Conservation (phyloP, 306 rosid genomes). For the Prosopis cineraria region DNA sequence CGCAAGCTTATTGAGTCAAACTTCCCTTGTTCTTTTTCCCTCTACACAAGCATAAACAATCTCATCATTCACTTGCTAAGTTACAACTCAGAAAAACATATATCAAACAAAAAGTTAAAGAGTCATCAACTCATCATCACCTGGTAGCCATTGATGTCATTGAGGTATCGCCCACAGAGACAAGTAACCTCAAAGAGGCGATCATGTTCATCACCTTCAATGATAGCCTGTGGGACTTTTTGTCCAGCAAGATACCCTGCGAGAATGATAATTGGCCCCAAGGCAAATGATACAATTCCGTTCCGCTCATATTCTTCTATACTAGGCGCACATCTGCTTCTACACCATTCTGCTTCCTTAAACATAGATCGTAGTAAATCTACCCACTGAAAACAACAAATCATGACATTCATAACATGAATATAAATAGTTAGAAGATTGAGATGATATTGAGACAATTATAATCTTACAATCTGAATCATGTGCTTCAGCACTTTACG, state of each 20-base stretch:
- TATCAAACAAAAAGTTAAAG: no score
- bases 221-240: background rate
- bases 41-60: background rate
- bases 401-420: no score
- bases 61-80: background rate
- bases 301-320: constrained; percentile 54
- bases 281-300: constrained; percentile 9
- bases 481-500: constrained; percentile 36
- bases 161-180: background rate
- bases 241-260: background rate
- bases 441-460: no score
- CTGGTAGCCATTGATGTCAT: background rate
- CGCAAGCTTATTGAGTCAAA: background rate
- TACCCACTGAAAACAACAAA: constrained; percentile 46
- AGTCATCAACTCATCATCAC: no score
- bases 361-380: constrained; percentile 48
- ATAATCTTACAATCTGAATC: constrained; percentile 47
- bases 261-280: background rate
- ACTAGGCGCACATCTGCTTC: constrained; percentile 42
- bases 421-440: no score
- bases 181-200: background rate
- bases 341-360: constrained; percentile 59
- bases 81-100: no score
- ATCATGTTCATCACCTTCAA: background rate
- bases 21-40: background rate